phyloP scores from a whole-genome alignment of 1,284 basidiomycete genomes.

The Puccinia triticina region DNA sequence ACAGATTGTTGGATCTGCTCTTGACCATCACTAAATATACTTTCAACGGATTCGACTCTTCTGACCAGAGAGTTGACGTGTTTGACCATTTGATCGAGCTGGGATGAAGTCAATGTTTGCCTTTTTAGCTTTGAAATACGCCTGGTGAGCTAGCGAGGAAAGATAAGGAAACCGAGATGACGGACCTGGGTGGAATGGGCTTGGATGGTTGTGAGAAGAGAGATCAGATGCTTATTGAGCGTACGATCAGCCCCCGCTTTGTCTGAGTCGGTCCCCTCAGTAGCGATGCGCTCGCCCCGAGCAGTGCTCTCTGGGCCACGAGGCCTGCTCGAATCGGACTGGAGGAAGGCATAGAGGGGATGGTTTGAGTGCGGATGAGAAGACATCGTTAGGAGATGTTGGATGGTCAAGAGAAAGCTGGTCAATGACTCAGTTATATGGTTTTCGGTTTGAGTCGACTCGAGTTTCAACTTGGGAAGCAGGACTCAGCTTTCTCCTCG shows the following conservation, averaged over 20 bases:
- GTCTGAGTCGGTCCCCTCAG: not conserved
- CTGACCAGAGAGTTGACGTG: constrained; percentile 29
- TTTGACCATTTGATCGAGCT: constrained; percentile 34
- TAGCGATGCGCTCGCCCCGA: not conserved
- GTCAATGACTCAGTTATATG: no score
- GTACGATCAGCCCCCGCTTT: not conserved
- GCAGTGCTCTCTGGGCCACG: not conserved
- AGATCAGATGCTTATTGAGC: constrained; percentile 29
- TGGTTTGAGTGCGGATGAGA: constrained; percentile 9
- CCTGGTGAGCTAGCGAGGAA: not conserved
- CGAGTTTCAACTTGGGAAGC: no score
- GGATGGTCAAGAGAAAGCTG: constrained; percentile 3
- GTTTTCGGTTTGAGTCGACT: not conserved
- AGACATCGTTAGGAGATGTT: not conserved
- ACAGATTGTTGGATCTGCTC: constrained; percentile 21
- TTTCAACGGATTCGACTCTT: constrained; percentile 33
- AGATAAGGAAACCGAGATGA: not conserved
- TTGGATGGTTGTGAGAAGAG: constrained; percentile 18
- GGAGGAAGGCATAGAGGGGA: constrained; percentile 35
- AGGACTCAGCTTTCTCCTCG: no score
- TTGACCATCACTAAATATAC: constrained; percentile 22
- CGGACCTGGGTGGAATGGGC: constrained; percentile 17
- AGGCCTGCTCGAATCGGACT: not conserved
- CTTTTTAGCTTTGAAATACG: not conserved
- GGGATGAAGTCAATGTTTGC: not conserved